phyloP scores from a whole-genome alignment of 441 rosid genomes.

The Erodium texanum region DNA sequence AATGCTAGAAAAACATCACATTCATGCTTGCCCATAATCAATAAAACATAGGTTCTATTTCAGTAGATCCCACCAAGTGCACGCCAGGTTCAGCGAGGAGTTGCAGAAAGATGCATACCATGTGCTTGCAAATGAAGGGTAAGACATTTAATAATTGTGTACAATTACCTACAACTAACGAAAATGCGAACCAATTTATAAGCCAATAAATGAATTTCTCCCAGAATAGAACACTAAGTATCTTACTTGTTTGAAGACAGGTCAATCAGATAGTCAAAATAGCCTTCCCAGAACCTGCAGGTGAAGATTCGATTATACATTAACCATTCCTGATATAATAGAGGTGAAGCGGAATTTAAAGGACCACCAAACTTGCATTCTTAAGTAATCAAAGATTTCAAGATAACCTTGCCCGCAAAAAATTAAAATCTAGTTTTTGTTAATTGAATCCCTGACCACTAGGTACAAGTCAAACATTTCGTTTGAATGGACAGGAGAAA shows the following conservation, averaged over 20 bases:
- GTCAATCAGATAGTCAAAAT: slow-evolving; percentile 88
- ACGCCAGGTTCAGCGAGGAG: not conserved
- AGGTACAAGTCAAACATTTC: too few relatives aligned
- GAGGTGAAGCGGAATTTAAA: not conserved
- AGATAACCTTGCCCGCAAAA: not conserved
- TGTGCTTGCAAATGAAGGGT: not conserved
- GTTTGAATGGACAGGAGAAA: too few relatives aligned
- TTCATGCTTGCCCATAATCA: not conserved
- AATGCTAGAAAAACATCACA: not conserved
- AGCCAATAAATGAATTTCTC: not conserved
- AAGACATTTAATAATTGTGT: not conserved
- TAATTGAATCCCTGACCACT: too few relatives aligned
- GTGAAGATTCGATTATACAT: slow-evolving; percentile 9
- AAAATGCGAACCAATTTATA: slow-evolving; percentile 1
- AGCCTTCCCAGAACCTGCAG: slow-evolving; percentile 98
- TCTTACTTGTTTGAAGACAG: slow-evolving; percentile 75
- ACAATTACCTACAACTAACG: slow-evolving; percentile 9
- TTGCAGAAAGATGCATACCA: slow-evolving; percentile 1
- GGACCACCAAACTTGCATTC: not conserved
- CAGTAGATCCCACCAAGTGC: not conserved
- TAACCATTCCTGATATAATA: not conserved
- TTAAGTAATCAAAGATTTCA: not conserved
- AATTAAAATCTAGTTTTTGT: not conserved
- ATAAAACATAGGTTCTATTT: not conserved
- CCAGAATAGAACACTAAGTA: slow-evolving; percentile 10